A percentile compares a stretch with the other conserved stretches of the same genome.
Conservation (phyloP, 1,284 basidiomycete species). For the Cutaneotrichosporon cutaneum region DNA sequence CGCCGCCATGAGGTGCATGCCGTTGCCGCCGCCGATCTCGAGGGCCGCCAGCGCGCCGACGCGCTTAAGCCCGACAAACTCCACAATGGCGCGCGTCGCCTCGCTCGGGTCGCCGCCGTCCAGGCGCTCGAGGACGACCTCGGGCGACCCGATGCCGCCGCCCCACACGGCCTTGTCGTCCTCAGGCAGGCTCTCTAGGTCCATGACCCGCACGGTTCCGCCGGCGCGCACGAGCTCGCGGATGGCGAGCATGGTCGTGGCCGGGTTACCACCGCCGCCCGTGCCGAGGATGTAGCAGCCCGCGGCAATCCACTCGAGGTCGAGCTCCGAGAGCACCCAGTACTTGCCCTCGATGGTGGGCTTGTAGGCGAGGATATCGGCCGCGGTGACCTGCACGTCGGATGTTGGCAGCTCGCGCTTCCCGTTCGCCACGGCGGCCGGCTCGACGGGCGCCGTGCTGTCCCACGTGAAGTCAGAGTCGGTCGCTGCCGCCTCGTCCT, state of each 20-base stretch:
- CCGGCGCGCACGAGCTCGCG: conserved; percentile 39
- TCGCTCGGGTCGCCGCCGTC: conserved; percentile 24
- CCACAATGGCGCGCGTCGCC: conserved; percentile 14
- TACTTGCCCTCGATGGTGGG: conserved; percentile 32
- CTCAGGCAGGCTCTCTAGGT: conserved; percentile 26
- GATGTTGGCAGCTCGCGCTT: conserved; percentile 11
- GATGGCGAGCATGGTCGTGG: conserved; percentile 28
- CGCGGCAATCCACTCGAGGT: conserved; percentile 44
- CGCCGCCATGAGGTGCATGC: conserved; percentile 59
- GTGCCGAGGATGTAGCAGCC: conserved; percentile 46
- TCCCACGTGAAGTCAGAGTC: conserved; percentile 8
- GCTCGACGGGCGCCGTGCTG: not conserved
- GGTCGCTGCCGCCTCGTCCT: conserved; percentile 5
- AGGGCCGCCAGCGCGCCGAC: conserved; percentile 29
- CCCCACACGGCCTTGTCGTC: conserved; percentile 36
- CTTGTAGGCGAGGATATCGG: conserved; percentile 30
- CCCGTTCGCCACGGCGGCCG: conserved; percentile 14
- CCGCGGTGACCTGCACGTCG: conserved; percentile 9
- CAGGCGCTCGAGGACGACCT: conserved; percentile 46
- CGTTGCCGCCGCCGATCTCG: conserved; percentile 61
- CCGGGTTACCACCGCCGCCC: conserved; percentile 43
- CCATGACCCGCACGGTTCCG: conserved; percentile 33
- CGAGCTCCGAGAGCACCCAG: conserved; percentile 43
- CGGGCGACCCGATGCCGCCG: conserved; percentile 58
- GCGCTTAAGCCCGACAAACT: conserved; percentile 24